Percentiles rank a stretch among this genome's conserved stretches.
These are phyloP conservation scores for Prunus dulcis DNA, from an alignment of 306 rosid genomes.

Conservation along the genomic window DNA sequence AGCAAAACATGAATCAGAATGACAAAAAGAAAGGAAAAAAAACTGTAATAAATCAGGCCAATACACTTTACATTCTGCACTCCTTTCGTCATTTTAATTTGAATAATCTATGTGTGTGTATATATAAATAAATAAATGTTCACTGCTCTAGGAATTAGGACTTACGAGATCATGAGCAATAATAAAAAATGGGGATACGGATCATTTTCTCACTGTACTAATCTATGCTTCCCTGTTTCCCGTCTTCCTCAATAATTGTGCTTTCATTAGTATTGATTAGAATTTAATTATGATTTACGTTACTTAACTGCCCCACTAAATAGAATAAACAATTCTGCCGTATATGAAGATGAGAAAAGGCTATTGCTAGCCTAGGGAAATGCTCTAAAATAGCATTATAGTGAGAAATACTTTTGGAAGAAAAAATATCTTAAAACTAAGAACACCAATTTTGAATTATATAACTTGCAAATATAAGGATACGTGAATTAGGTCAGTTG, in stretches of 20 bases:
- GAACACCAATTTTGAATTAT: no score
- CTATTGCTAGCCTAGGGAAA: no score
- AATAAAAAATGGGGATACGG: slow-evolving; percentile 14
- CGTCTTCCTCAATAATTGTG: slow-evolving; percentile 15
- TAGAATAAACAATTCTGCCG: background rate
- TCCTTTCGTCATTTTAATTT: background rate
- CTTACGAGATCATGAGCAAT: background rate
- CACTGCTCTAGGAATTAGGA: slow-evolving; percentile 4
- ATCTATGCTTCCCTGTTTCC: slow-evolving; percentile 23
- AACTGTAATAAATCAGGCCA: no score
- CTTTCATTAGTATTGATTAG: slow-evolving; percentile 1
- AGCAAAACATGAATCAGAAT: no score
- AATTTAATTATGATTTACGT: background rate
- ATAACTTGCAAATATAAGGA: no score
- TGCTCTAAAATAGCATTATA: no score
- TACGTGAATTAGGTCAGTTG: no score
- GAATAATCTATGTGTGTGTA: background rate
- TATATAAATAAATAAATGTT: background rate
- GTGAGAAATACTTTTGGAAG: no score
- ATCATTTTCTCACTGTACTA: slow-evolving; percentile 23
- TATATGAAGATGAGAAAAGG: no score
- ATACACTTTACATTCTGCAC: background rate
- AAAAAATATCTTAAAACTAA: no score
- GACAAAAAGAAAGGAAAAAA: no score
- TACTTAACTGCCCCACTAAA: background rate